phyloP scores from a whole-genome alignment of 371 early-diverging fungal genomes.

The Rhizopus sp. region DNA sequence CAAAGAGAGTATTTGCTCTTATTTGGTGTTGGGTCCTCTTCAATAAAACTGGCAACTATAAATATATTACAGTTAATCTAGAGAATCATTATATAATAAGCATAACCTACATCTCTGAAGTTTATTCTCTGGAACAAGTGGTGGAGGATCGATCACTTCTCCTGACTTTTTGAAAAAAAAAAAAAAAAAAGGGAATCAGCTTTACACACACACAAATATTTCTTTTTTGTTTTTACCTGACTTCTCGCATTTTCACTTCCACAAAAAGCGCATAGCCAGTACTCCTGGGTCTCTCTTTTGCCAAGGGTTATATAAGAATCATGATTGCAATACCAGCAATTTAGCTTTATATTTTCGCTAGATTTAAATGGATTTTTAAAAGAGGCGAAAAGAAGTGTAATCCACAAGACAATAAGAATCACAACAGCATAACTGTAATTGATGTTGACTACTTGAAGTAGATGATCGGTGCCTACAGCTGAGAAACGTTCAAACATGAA shows the following conservation, averaged over 20 bases:
- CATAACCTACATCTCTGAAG: not conserved
- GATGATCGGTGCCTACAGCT: not conserved
- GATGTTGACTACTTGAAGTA: too few species aligned
- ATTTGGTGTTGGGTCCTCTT: not conserved
- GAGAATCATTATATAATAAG: not conserved
- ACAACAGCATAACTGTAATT: too few species aligned
- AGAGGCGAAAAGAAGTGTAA: too few species aligned
- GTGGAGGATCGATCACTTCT: not conserved
- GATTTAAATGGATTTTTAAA: not conserved
- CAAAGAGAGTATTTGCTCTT: not conserved
- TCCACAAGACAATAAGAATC: too few species aligned
- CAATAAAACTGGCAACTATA: not conserved
- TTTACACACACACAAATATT: not conserved
- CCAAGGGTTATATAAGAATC: slow-evolving; percentile 25
- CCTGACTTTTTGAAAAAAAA: not conserved
- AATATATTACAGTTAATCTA: not conserved
- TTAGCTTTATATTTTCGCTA: slow-evolving; percentile 14
- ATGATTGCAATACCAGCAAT: slow-evolving; percentile 40
- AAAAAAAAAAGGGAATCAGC: not conserved
- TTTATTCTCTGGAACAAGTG: not conserved
- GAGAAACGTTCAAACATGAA: not conserved
- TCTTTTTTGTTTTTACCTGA: slow-evolving; percentile 17
- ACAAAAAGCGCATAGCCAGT: slow-evolving; percentile 31
- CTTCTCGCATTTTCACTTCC: slow-evolving; percentile 26
- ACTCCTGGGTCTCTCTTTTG: slow-evolving; percentile 16